Evolutionary conservation across 2,329 filamentous ascomycete genomes (phyloP).

Genomic region (Amesomyces nigricolor): DNA sequence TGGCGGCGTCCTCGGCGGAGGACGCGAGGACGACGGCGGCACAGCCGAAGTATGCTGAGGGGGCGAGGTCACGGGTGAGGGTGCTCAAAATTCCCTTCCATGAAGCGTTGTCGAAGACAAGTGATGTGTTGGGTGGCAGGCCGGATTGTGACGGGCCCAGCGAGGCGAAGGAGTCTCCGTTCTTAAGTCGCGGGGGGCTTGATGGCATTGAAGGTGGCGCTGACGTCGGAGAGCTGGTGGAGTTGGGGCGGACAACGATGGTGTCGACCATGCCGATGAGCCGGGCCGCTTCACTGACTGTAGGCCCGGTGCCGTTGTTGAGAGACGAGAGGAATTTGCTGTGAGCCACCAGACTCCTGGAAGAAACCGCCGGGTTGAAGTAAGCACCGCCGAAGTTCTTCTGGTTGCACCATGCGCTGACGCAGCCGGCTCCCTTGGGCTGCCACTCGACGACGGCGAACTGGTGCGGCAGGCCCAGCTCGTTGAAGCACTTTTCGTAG

Average conservation of each 20-base stretch:
- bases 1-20: conserved; percentile 68
- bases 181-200: conserved; percentile 39
- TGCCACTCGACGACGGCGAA: conserved; percentile 70
- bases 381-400: conserved; percentile 77
- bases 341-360: conserved; percentile 54
- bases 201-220: conserved; percentile 44
- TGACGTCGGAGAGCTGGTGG: conserved; percentile 40
- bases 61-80: conserved; percentile 73
- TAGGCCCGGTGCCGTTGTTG: conserved; percentile 47
- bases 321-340: conserved; percentile 47
- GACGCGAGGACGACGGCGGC: conserved; percentile 71
- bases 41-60: conserved; percentile 71
- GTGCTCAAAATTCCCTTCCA: conserved; percentile 84
- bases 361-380: conserved; percentile 65
- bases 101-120: conserved; percentile 74
- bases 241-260: conserved; percentile 58
- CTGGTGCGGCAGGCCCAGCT: conserved; percentile 78
- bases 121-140: conserved; percentile 45
- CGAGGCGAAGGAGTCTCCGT: conserved; percentile 23
- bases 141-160: conserved; percentile 29
- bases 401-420: conserved; percentile 68
- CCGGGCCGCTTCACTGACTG: conserved; percentile 68
- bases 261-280: conserved; percentile 79
- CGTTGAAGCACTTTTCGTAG: conserved; percentile 78
- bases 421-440: conserved; percentile 55